Evolutionary conservation across 1,284 basidiomycete species (phyloP).

Genomic region (Afroboletus lepidellus): DNA sequence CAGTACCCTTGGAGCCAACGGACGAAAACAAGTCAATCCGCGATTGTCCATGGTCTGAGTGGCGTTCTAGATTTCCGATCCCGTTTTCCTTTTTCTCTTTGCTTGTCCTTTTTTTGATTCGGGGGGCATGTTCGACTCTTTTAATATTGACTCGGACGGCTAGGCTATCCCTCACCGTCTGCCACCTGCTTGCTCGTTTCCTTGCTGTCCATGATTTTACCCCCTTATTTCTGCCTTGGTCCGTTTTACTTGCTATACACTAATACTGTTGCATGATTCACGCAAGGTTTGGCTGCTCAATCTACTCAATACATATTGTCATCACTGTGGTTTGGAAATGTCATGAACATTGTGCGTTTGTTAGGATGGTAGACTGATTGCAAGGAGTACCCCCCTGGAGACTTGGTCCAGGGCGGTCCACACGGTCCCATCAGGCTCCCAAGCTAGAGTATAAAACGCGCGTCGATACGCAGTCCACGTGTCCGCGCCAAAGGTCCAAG

Average conservation of each 20-base stretch:
- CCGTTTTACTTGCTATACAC: slow-evolving; percentile 11
- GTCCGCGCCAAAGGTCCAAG: background rate
- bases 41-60: slow-evolving; percentile 28
- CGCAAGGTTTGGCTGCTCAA: slow-evolving; percentile 23
- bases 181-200: background rate
- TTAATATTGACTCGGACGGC: slow-evolving; percentile 11
- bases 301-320: slow-evolving; percentile 28
- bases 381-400: background rate
- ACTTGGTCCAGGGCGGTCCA: background rate
- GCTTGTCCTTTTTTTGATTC: background rate
- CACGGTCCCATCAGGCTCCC: too few relatives aligned
- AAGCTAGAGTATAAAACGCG: background rate
- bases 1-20: slow-evolving; percentile 28
- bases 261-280: slow-evolving; percentile 24
- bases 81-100: background rate
- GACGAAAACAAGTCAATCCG: slow-evolving; percentile 25
- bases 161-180: slow-evolving; percentile 5
- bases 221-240: background rate
- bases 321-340: slow-evolving; percentile 19
- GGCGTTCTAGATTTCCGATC: slow-evolving; percentile 7
- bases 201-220: background rate
- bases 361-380: background rate
- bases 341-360: slow-evolving; percentile 5
- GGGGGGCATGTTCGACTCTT: background rate
- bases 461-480: background rate